Conservation (phyloP, 2,329 filamentous ascomycete species). For the Orbilia brochopaga region DNA sequence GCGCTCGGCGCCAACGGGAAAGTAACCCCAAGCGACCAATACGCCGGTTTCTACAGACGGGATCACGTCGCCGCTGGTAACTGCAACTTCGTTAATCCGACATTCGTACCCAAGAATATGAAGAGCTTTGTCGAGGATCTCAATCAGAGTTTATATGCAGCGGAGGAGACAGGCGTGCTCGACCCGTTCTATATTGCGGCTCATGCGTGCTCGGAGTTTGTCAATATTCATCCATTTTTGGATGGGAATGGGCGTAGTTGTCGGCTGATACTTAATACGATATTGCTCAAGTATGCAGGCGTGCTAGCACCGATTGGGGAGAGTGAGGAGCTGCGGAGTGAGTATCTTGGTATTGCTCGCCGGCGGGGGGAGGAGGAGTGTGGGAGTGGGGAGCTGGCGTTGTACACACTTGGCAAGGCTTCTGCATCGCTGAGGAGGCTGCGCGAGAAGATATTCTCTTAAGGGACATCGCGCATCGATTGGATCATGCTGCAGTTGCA, state of each 20-base stretch:
- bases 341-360: conserved; percentile 53
- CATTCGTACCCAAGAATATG: conserved; percentile 55
- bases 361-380: too few relatives aligned
- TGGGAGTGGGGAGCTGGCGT: conserved; percentile 16
- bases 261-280: conserved; percentile 53
- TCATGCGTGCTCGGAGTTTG: conserved; percentile 54
- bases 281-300: conserved; percentile 52
- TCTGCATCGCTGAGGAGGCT: too few relatives aligned
- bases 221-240: conserved; percentile 53
- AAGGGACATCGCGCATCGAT: too few relatives aligned
- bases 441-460: too few relatives aligned
- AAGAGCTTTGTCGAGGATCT: conserved; percentile 54
- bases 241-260: conserved; percentile 53
- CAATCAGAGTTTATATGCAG: conserved; percentile 42
- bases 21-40: conserved; percentile 47
- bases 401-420: conserved; percentile 6
- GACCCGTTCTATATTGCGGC: conserved; percentile 56
- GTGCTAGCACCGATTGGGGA: conserved; percentile 52
- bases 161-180: conserved; percentile 18
- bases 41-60: conserved; percentile 54
- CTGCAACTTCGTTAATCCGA: conserved; percentile 55
- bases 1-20: neutral
- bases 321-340: conserved; percentile 18
- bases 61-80: conserved; percentile 54
- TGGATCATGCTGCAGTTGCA: too few relatives aligned